These are phyloP conservation scores for Penicillium hordei DNA, from an alignment of 2,329 filamentous ascomycete species.

Conservation along the genomic window DNA sequence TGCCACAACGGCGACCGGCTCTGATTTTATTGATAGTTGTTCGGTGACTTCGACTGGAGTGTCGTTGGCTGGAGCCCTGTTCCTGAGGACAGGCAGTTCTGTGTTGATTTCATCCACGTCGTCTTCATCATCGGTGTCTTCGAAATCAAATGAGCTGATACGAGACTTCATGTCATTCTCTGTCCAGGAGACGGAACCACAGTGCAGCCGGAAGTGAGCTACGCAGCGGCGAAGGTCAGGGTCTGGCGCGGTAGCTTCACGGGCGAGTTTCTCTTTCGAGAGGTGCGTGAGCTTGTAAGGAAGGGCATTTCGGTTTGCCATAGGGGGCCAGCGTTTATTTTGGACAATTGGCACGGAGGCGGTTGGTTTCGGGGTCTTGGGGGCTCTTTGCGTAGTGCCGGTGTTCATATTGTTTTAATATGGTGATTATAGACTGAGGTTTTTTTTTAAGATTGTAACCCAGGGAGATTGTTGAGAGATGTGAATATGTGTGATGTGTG, in stretches of 20 bases:
- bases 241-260: constrained; percentile 37
- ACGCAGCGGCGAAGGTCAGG: constrained; percentile 38
- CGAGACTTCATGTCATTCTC: constrained; percentile 38
- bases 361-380: constrained; percentile 23
- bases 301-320: constrained; percentile 37
- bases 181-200: constrained; percentile 35
- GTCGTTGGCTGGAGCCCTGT: constrained; percentile 2
- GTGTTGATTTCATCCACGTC: constrained; percentile 23
- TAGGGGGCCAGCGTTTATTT: constrained; percentile 36
- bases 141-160: constrained; percentile 39
- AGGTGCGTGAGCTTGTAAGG: constrained; percentile 38
- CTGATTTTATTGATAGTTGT: constrained; percentile 1
- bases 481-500: neutral
- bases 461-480: neutral
- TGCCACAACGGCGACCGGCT: constrained; percentile 2
- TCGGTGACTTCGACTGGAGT: constrained; percentile 13
- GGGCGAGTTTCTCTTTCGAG: constrained; percentile 38
- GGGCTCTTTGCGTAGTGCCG: constrained; percentile 21
- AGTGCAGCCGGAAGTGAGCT: constrained; percentile 36
- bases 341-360: constrained; percentile 27
- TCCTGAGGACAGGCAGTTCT: constrained; percentile 6
- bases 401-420: constrained; percentile 25
- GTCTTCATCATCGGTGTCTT: constrained; percentile 33
- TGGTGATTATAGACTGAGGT: neutral
- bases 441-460: neutral